Evolutionary conservation across 2,329 filamentous ascomycete genomes (phyloP).

Genomic region (Fusarium sarcochroum): DNA sequence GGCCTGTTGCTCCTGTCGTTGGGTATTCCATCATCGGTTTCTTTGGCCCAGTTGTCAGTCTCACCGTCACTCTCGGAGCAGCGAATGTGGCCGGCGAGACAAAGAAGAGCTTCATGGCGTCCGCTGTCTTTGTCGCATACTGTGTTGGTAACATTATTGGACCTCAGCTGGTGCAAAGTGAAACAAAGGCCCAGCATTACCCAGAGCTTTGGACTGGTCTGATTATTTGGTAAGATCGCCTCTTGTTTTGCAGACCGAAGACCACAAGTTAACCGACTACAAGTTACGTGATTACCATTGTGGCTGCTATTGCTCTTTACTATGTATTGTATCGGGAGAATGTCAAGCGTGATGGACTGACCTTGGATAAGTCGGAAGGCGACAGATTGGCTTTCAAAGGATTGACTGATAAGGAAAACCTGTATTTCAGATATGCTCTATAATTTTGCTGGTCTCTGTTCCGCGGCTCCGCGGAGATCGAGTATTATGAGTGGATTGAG

Average conservation of each 20-base stretch:
- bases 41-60: slow-evolving; percentile 77
- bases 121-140: slow-evolving; percentile 80
- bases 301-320: slow-evolving; percentile 68
- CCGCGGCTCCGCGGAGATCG: too few relatives aligned
- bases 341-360: slow-evolving; percentile 60
- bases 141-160: slow-evolving; percentile 83
- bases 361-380: slow-evolving; percentile 69
- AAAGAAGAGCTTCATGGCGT: slow-evolving; percentile 82
- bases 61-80: slow-evolving; percentile 65
- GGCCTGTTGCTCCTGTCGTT: slow-evolving; percentile 74
- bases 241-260: too few relatives aligned
- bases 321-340: slow-evolving; percentile 72
- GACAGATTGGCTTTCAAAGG: slow-evolving; percentile 76
- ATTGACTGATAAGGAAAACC: slow-evolving; percentile 77
- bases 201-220: slow-evolving; percentile 78
- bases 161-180: slow-evolving; percentile 75
- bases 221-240: slow-evolving; percentile 65
- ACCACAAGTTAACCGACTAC: slow-evolving; percentile 1
- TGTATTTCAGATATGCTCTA: slow-evolving; percentile 72
- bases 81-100: slow-evolving; percentile 81
- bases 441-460: slow-evolving; percentile 11
- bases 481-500: too few relatives aligned
- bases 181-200: slow-evolving; percentile 76
- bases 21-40: slow-evolving; percentile 81
- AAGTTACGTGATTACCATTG: slow-evolving; percentile 77